phyloP scores from a whole-genome alignment of 2,329 filamentous ascomycete genomes.

The Paramyrothecium roridum region DNA sequence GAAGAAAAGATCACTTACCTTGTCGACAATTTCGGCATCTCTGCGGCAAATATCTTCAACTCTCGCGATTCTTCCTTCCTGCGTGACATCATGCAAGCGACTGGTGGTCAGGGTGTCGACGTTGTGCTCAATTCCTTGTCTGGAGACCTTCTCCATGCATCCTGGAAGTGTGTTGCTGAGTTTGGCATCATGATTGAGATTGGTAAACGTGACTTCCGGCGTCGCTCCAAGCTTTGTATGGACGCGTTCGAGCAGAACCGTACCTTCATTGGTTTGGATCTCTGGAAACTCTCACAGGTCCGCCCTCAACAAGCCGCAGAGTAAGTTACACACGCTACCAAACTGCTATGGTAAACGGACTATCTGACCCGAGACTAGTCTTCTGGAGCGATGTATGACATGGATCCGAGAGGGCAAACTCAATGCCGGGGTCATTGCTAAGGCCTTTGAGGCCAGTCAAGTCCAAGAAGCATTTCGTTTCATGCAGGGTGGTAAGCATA shows the following conservation, averaged over 20 bases:
- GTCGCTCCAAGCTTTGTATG: background rate
- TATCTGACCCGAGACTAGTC: background rate
- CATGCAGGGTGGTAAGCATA: background rate
- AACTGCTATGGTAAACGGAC: no score
- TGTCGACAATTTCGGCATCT: background rate
- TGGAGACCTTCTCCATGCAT: background rate
- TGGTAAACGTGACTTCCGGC: background rate
- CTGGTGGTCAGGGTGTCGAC: background rate
- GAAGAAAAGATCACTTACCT: slow-evolving; percentile 28
- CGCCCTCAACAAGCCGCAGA: background rate
- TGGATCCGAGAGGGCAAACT: background rate
- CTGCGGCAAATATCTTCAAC: background rate
- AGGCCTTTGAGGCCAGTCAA: background rate
- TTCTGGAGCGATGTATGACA: background rate
- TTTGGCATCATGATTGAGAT: background rate
- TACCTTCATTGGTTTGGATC: background rate
- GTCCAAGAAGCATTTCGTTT: background rate
- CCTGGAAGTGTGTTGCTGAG: background rate
- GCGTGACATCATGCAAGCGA: background rate
- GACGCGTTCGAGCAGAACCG: background rate
- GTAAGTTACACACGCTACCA: background rate
- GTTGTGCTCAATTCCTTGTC: background rate
- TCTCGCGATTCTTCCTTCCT: background rate
- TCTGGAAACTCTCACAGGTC: background rate
- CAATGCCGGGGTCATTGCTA: background rate